Percentiles rank a stretch among this genome's conserved stretches.
phyloP scores from a whole-genome alignment of 202 grass and related monocot genomes.

The Panicum virgatum region DNA sequence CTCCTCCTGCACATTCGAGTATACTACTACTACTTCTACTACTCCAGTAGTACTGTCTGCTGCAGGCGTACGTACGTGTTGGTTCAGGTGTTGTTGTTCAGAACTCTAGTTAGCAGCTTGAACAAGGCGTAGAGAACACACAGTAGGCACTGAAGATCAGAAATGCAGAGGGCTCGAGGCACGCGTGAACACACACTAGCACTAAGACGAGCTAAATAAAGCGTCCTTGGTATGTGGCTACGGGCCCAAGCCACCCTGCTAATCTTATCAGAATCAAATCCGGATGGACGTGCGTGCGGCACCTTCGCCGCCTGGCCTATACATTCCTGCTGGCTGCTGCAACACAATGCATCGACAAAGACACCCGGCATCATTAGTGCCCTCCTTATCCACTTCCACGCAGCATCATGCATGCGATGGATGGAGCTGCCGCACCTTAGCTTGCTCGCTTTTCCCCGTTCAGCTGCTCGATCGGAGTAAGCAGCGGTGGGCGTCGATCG shows the following conservation, averaged over 20 bases:
- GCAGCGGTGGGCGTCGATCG: no score
- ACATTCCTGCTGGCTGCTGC: neutral
- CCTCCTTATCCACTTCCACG: slow-evolving; percentile 25
- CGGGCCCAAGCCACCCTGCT: neutral
- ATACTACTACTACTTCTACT: neutral
- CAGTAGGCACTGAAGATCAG: neutral
- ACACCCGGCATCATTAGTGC: neutral
- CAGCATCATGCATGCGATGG: neutral
- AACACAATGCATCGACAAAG: neutral
- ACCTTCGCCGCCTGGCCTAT: neutral
- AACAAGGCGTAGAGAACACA: neutral
- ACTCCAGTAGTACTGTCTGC: neutral
- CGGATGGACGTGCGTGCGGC: no score
- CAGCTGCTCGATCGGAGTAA: neutral
- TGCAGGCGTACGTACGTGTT: neutral
- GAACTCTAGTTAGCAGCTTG: neutral
- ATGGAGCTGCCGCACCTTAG: no score
- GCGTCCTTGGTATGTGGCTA: neutral
- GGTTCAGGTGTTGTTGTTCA: neutral
- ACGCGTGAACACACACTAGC: no score
- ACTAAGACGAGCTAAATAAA: neutral
- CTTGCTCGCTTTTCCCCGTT: neutral
- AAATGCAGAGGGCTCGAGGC: neutral
- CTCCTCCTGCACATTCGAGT: neutral
- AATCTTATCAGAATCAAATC: no score